Percentiles rank a stretch among this genome's conserved stretches.
phyloP scores from a whole-genome alignment of 2,329 filamentous ascomycete species.

The Talaromyces sp. region DNA sequence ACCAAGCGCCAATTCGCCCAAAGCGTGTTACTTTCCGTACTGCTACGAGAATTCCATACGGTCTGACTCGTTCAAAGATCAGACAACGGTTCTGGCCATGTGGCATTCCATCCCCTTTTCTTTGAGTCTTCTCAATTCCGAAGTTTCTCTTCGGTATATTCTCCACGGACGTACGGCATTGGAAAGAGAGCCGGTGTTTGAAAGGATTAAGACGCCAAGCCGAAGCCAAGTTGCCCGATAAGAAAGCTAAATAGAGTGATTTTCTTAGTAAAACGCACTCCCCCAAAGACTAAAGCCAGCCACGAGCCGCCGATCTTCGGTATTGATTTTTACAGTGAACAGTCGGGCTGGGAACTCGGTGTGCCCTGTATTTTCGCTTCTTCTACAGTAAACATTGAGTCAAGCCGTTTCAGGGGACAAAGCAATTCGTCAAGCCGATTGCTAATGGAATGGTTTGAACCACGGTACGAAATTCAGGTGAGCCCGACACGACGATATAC shows the following conservation, averaged over 20 bases:
- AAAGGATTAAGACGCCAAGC: background rate
- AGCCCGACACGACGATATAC: background rate
- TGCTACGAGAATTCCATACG: background rate
- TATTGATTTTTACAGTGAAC: background rate
- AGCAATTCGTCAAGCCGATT: background rate
- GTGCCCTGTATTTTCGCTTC: background rate
- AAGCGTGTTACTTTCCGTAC: background rate
- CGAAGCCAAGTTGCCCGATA: constrained; percentile 5
- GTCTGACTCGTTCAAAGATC: background rate
- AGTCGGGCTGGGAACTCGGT: background rate
- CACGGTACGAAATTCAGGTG: background rate
- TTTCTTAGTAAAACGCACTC: background rate
- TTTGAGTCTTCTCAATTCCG: background rate
- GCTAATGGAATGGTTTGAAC: background rate
- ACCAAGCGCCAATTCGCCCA: background rate
- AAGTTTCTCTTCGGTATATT: background rate
- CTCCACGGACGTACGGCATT: background rate
- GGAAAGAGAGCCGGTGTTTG: background rate
- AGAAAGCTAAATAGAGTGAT: background rate
- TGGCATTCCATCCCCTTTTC: background rate
- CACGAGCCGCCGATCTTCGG: background rate
- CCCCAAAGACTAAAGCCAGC: background rate
- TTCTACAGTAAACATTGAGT: background rate
- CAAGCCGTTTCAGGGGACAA: background rate
- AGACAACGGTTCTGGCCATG: background rate